Conservation (phyloP, 176 grass and related monocot species). For the Alopecurus myosuroides region DNA sequence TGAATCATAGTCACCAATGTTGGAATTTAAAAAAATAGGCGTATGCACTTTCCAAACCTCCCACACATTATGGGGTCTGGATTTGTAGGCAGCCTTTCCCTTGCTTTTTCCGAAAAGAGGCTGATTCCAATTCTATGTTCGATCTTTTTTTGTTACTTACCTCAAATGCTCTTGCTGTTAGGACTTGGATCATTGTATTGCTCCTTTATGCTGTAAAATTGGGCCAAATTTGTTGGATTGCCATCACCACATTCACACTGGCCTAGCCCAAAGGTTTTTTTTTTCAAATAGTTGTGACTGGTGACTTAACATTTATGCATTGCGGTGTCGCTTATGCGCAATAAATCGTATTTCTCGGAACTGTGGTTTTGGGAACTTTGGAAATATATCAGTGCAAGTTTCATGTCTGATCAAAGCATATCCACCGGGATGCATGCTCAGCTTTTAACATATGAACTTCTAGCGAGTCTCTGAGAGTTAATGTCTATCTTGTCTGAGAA, state of each 20-base stretch:
- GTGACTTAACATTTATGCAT: neutral
- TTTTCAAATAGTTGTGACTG: neutral
- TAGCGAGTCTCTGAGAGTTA: neutral
- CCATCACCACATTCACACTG: neutral
- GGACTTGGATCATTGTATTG: neutral
- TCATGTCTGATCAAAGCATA: neutral
- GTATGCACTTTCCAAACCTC: neutral
- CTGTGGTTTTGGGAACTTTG: neutral
- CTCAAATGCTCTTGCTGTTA: neutral
- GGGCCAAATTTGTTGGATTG: neutral
- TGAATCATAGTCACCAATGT: neutral
- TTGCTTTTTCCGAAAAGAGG: too few species aligned
- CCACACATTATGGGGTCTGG: neutral
- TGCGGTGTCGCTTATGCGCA: neutral
- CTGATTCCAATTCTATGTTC: too few species aligned
- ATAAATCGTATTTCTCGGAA: neutral
- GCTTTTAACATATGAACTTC: neutral
- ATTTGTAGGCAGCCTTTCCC: too few species aligned
- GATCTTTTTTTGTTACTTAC: too few species aligned
- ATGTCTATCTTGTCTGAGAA: neutral
- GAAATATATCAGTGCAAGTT: neutral
- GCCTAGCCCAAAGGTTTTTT: neutral
- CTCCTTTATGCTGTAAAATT: neutral
- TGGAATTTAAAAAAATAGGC: neutral
- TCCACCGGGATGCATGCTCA: neutral